phyloP scores from a whole-genome alignment of 208 protist species.

The Leishmania tarentolae region DNA sequence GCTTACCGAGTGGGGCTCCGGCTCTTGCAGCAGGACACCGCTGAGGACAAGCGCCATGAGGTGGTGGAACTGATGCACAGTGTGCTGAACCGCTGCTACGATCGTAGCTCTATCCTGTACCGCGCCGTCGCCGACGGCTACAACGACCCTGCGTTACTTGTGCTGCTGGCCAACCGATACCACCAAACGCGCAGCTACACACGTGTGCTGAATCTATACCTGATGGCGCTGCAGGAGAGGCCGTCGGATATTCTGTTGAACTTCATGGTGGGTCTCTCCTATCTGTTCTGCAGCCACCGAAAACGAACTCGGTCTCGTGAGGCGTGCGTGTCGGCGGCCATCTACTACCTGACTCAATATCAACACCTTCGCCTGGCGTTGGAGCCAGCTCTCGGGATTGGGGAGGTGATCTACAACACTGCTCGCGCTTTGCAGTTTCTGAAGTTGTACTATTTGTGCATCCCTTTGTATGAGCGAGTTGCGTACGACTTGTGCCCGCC shows the following conservation, averaged over 20 bases:
- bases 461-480: slow-evolving; percentile 84
- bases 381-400: slow-evolving; percentile 37
- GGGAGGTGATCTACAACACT: slow-evolving; percentile 88
- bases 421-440: slow-evolving; percentile 82
- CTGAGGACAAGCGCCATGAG: slow-evolving; percentile 54
- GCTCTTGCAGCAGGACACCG: slow-evolving; percentile 72
- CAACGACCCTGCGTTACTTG: slow-evolving; percentile 53
- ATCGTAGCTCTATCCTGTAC: slow-evolving; percentile 54
- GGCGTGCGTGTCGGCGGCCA: slow-evolving; percentile 67
- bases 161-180: slow-evolving; percentile 84
- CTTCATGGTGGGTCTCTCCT: slow-evolving; percentile 80
- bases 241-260: slow-evolving; percentile 69
- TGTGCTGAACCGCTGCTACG: slow-evolving; percentile 67
- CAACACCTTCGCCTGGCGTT: slow-evolving; percentile 53
- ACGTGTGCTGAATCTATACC: slow-evolving; percentile 76
- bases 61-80: slow-evolving; percentile 83
- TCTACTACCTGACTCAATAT: slow-evolving; percentile 79
- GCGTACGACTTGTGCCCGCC: slow-evolving; percentile 63
- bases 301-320: slow-evolving; percentile 67
- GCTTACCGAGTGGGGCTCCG: slow-evolving; percentile 79
- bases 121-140: slow-evolving; percentile 51
- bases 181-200: slow-evolving; percentile 70
- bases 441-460: slow-evolving; percentile 57
- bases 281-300: slow-evolving; percentile 78
- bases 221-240: slow-evolving; percentile 57